Conservation (phyloP, 768 basidiomycete genomes). For the Suillus spraguei region DNA sequence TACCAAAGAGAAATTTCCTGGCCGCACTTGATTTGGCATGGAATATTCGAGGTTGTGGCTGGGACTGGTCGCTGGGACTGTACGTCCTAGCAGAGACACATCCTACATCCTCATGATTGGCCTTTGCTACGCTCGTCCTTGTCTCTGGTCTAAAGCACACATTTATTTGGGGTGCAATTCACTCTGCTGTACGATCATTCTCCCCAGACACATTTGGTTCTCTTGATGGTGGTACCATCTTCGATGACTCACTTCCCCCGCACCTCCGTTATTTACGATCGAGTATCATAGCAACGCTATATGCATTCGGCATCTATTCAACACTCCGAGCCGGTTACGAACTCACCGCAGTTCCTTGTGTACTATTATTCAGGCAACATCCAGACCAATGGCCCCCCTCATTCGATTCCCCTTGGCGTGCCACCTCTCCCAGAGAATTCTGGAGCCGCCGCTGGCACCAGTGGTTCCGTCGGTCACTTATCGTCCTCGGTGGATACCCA, state of each 20-base stretch:
- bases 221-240: constrained; percentile 31
- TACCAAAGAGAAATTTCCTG: background rate
- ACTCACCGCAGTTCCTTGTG: constrained; percentile 23
- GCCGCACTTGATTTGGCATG: constrained; percentile 53
- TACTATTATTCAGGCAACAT: constrained; percentile 32
- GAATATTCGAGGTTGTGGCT: constrained; percentile 60
- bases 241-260: no score
- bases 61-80: constrained; percentile 53
- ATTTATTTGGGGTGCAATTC: constrained; percentile 46
- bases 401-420: constrained; percentile 35
- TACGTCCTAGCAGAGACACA: constrained; percentile 41
- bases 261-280: constrained; percentile 39
- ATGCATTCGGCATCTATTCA: constrained; percentile 47
- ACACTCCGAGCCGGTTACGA: constrained; percentile 42
- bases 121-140: constrained; percentile 41
- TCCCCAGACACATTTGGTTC: constrained; percentile 37
- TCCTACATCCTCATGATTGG: constrained; percentile 34
- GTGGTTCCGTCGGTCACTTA: constrained; percentile 33
- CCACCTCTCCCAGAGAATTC: constrained; percentile 39
- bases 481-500: constrained; percentile 33
- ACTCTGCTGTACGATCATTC: constrained; percentile 49
- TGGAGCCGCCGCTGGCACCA: constrained; percentile 45
- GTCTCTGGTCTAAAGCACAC: constrained; percentile 37
- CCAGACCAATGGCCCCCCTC: constrained; percentile 36
- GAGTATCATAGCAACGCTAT: constrained; percentile 41